Percentiles rank a stretch among this genome's conserved stretches.
Evolutionary conservation across 495 filamentous ascomycete genomes (phyloP).

Genomic region (Thozetella sp.): DNA sequence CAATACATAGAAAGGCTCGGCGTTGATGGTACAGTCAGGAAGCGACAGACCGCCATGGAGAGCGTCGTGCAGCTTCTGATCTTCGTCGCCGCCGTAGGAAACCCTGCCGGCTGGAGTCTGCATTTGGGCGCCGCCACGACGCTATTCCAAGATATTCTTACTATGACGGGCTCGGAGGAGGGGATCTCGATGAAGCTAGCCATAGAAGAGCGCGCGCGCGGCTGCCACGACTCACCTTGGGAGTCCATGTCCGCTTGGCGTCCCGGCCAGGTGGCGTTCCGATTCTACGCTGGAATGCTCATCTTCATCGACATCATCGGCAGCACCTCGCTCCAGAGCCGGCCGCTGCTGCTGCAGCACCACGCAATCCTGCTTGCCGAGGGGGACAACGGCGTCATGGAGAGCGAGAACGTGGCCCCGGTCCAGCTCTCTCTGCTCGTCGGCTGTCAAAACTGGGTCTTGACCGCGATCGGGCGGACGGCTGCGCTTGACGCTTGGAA

Average conservation of each 20-base stretch:
- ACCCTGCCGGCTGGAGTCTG: constrained; percentile 36
- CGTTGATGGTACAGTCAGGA: constrained; percentile 4
- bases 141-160: constrained; percentile 39
- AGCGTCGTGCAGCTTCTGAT: constrained; percentile 48
- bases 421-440: constrained; percentile 33
- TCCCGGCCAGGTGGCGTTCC: constrained; percentile 46
- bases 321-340: constrained; percentile 36
- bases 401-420: constrained; percentile 6
- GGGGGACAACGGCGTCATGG: neutral
- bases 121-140: constrained; percentile 42
- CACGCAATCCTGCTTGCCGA: constrained; percentile 25
- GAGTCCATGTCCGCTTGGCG: constrained; percentile 17
- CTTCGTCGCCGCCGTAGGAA: constrained; percentile 38
- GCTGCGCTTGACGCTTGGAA: constrained; percentile 46
- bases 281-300: constrained; percentile 44
- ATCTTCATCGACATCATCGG: constrained; percentile 46
- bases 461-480: constrained; percentile 37
- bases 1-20: constrained; percentile 23
- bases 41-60: constrained; percentile 32
- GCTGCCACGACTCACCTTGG: constrained; percentile 9
- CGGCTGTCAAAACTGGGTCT: constrained; percentile 39
- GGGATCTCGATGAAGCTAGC: constrained; percentile 19
- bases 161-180: constrained; percentile 2
- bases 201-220: constrained; percentile 22
- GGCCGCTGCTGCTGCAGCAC: constrained; percentile 33